Percentiles rank a stretch among this genome's conserved stretches.
Evolutionary conservation across 768 basidiomycete species (phyloP).

Genomic region (Coprinopsis marcescibilis): DNA sequence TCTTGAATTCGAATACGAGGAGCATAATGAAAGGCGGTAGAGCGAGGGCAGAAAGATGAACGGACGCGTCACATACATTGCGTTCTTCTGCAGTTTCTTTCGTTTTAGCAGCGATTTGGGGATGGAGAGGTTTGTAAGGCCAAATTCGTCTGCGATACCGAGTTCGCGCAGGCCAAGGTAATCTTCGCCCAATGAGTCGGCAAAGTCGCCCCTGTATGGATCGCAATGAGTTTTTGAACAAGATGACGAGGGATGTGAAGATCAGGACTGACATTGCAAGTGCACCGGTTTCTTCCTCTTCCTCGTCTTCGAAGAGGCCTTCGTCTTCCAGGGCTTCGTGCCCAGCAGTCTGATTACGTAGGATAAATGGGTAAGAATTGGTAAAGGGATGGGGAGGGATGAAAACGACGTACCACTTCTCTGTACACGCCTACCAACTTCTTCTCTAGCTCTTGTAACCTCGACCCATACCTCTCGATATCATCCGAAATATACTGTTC

Average conservation of each 20-base stretch:
- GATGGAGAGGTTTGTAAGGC: slow-evolving; percentile 68
- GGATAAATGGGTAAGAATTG: slow-evolving; percentile 3
- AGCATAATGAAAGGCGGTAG: neutral
- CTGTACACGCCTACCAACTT: slow-evolving; percentile 80
- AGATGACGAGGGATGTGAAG: neutral
- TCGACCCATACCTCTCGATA: slow-evolving; percentile 71
- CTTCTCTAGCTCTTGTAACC: slow-evolving; percentile 76
- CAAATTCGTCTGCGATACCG: slow-evolving; percentile 83
- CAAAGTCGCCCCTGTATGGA: slow-evolving; percentile 68
- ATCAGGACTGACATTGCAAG: slow-evolving; percentile 28
- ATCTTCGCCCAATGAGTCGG: slow-evolving; percentile 85
- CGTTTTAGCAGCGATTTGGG: slow-evolving; percentile 73
- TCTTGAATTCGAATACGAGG: neutral
- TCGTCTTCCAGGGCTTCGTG: slow-evolving; percentile 43
- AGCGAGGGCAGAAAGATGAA: too few relatives aligned
- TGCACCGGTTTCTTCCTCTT: slow-evolving; percentile 38
- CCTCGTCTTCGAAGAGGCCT: slow-evolving; percentile 45
- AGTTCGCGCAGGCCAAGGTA: slow-evolving; percentile 85
- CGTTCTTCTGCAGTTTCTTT: slow-evolving; percentile 42
- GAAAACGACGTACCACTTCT: slow-evolving; percentile 56
- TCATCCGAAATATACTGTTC: slow-evolving; percentile 89
- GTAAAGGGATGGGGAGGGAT: neutral
- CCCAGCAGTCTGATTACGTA: slow-evolving; percentile 33
- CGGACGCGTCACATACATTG: slow-evolving; percentile 60
- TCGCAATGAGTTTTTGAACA: slow-evolving; percentile 5